Evolutionary conservation across 768 basidiomycete genomes (phyloP).

Genomic region (Basidioascus undulatus): DNA sequence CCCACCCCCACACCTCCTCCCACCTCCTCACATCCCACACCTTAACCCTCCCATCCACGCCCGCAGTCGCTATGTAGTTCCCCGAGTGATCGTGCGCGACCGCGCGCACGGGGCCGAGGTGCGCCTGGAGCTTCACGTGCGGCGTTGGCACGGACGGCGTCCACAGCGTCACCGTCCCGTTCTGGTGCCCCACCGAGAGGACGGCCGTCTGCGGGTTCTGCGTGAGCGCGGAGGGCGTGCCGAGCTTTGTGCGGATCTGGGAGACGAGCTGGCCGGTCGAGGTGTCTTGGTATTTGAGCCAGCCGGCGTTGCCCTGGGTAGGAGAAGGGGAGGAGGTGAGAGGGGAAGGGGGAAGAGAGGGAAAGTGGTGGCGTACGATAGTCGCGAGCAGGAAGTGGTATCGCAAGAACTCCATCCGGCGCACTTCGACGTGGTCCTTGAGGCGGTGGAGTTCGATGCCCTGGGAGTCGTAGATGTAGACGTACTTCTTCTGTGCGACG

Average conservation of each 20-base stretch:
- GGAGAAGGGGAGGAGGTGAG: background rate
- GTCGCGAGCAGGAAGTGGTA: slow-evolving; percentile 85
- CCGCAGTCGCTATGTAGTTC: slow-evolving; percentile 72
- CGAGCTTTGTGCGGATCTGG: slow-evolving; percentile 74
- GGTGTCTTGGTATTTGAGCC: slow-evolving; percentile 88
- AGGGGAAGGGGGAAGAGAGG: background rate
- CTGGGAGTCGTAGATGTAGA: slow-evolving; percentile 81
- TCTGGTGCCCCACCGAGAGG: slow-evolving; percentile 80
- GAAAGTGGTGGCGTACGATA: slow-evolving; percentile 30
- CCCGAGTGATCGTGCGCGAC: slow-evolving; percentile 61
- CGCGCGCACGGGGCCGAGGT: slow-evolving; percentile 61
- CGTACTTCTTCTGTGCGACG: slow-evolving; percentile 86
- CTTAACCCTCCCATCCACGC: slow-evolving; percentile 69
- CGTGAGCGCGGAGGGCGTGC: slow-evolving; percentile 57
- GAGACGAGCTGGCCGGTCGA: slow-evolving; percentile 70
- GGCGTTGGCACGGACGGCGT: slow-evolving; percentile 82
- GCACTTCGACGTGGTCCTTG: slow-evolving; percentile 66
- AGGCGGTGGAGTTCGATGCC: slow-evolving; percentile 79
- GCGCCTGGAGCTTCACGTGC: slow-evolving; percentile 73
- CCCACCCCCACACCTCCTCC: slow-evolving; percentile 70
- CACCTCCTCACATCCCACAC: slow-evolving; percentile 95
- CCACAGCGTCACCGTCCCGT: slow-evolving; percentile 89
- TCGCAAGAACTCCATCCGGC: slow-evolving; percentile 69
- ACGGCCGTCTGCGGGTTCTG: slow-evolving; percentile 87
- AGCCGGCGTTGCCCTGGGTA: slow-evolving; percentile 58